Conservation (phyloP, 306 rosid genomes). For the Vigna reflexopilosa region DNA sequence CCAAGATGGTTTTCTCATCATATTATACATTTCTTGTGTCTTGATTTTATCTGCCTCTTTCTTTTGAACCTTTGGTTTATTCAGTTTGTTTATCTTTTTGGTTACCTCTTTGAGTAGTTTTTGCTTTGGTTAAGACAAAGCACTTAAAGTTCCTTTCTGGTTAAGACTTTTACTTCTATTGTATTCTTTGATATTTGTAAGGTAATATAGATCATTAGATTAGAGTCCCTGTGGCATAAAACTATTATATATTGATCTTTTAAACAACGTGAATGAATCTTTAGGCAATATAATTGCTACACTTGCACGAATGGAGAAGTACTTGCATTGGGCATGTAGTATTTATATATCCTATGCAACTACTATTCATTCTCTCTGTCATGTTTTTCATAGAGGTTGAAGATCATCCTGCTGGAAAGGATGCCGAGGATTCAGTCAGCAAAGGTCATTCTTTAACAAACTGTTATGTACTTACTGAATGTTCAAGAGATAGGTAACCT, state of each 20-base stretch:
- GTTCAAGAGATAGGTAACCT: background rate
- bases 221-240: too few relatives aligned
- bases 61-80: background rate
- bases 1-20: too few relatives aligned
- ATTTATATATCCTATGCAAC: constrained; percentile 1
- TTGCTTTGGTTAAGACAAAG: background rate
- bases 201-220: background rate
- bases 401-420: constrained; percentile 48
- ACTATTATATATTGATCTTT: background rate
- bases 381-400: constrained; percentile 49
- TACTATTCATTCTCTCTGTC: background rate
- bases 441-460: constrained; percentile 52
- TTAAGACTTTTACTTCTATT: background rate
- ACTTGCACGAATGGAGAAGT: background rate
- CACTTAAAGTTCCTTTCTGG: background rate
- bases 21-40: background rate
- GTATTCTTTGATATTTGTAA: background rate
- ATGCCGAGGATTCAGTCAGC: constrained; percentile 42
- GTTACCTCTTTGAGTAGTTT: background rate
- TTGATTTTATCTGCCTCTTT: background rate
- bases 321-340: background rate
- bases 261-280: background rate
- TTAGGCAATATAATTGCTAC: background rate
- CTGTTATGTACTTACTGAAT: background rate
- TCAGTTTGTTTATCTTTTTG: too few relatives aligned